Evolutionary conservation across 345 rosid species (phyloP), one percentile per base, ranked within the genome.

Genomic region (Mangifera indica): DNA sequence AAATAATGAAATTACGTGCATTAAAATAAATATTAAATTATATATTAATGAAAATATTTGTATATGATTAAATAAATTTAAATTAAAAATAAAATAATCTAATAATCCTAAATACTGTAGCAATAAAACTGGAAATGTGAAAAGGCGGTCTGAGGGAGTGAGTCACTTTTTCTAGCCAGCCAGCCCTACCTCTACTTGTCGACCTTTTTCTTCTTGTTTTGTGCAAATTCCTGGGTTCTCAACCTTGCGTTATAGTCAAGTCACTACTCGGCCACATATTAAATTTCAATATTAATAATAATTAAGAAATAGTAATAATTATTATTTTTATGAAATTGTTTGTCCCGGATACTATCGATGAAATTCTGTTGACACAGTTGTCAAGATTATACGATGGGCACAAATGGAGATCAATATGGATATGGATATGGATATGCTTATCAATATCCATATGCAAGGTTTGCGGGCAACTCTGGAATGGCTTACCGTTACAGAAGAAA

Each of bases 241-340:
- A 15, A 13, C 40, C 37, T 69, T 58, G 65, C 65, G 56, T 70
- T 58, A 70, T 20, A 25, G 17, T 58, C 13, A 70, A 70, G 72
- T 25, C 44, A 25, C 52, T 9, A 46, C 51, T 37, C 25, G 0
- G 7, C n/a, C 22, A 58, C 12, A 22, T 5, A 8, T 7, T 32
- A 14, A 15, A 3, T 37, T 37, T 37, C 2, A 44, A 22, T 25
- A 45, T 24, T 7, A 69, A 55, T 64, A 24, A 46, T 65, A 65
- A 64, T 34, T 34, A 34, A 34, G 4, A 34, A 34, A 34, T 29
- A 29, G 4, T 34, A 34, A 3, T 34, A 5, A 5, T 37, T 37
- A 4, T 2, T 34, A 0, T 5, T 37, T 37, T 37, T 6, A 37
- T 37, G 9, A 54, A 20, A 20, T 18, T 21, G 22, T 20, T 54